These are phyloP conservation scores for Acrasis kona DNA, from an alignment of 78 protist genomes.

Conservation along the genomic window DNA sequence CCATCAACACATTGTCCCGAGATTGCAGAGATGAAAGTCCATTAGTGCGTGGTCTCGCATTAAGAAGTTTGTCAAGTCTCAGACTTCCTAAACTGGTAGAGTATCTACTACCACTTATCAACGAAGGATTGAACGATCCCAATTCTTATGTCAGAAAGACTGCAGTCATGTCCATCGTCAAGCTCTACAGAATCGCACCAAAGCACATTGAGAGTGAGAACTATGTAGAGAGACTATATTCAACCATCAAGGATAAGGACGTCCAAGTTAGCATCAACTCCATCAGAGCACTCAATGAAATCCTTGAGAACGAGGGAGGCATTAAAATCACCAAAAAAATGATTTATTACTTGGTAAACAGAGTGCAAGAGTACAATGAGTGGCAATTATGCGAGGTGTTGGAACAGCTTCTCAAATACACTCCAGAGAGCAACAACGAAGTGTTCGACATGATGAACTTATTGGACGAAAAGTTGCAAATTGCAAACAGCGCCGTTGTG, in stretches of 20 bases:
- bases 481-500: conserved; percentile 66
- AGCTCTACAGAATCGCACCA: conserved; percentile 37
- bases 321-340: conserved; percentile 28
- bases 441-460: conserved; percentile 59
- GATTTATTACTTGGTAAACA: conserved; percentile 31
- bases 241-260: conserved; percentile 64
- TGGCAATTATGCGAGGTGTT: conserved; percentile 59
- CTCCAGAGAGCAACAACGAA: conserved; percentile 35
- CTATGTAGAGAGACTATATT: conserved; percentile 27
- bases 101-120: conserved; percentile 48
- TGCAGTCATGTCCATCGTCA: conserved; percentile 68
- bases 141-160: conserved; percentile 84
- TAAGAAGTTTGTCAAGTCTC: conserved; percentile 65
- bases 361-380: conserved; percentile 65
- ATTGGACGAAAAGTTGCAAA: conserved; percentile 63
- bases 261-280: conserved; percentile 58
- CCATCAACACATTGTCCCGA: conserved; percentile 75
- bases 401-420: conserved; percentile 13
- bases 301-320: conserved; percentile 48
- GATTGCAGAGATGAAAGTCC: conserved; percentile 81
- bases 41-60: conserved; percentile 89
- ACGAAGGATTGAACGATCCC: conserved; percentile 49
- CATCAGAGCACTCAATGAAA: conserved; percentile 62
- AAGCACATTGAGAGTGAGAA: background rate
- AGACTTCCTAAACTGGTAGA: conserved; percentile 53